A percentile compares a stretch with the other conserved stretches of the same genome.
Evolutionary conservation across 257 asterid species (phyloP).

Genomic region (Coffea canephora): DNA sequence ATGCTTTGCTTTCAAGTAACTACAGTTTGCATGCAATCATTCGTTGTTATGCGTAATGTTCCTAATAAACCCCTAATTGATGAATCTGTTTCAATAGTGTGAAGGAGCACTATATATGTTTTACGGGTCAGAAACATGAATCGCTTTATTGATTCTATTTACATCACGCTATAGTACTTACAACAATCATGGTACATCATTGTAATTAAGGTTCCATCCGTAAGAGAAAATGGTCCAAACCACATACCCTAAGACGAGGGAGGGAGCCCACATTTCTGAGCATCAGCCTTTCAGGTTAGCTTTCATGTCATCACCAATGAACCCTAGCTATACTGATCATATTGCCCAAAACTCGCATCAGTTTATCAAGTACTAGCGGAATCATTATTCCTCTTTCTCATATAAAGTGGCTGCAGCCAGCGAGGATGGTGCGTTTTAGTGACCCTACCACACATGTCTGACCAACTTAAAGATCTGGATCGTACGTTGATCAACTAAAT

Average conservation of each 20-base stretch:
- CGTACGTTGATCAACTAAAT: not conserved
- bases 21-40: slow-evolving; percentile 6
- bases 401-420: slow-evolving; percentile 21
- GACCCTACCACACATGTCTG: slow-evolving; percentile 25
- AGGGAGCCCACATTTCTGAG: slow-evolving; percentile 18
- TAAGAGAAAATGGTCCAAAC: slow-evolving; percentile 8
- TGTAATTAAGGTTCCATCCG: slow-evolving; percentile 10
- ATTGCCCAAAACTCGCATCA: slow-evolving; percentile 12
- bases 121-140: slow-evolving; percentile 18
- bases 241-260: not conserved
- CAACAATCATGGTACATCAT: not conserved
- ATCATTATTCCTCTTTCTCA: slow-evolving; percentile 17
- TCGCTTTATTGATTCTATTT: not conserved
- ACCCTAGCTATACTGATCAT: slow-evolving; percentile 15
- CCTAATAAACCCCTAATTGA: not conserved
- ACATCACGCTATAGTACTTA: not conserved
- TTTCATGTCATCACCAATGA: slow-evolving; percentile 11
- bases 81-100: not conserved
- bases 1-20: slow-evolving; percentile 22
- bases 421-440: slow-evolving; percentile 4
- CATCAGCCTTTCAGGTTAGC: slow-evolving; percentile 19
- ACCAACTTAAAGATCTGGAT: slow-evolving; percentile 9
- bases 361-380: slow-evolving; percentile 14
- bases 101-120: not conserved
- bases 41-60: not conserved